A percentile compares a stretch with the other conserved stretches of the same genome.
These are phyloP conservation scores for Gossypium schwendimanii DNA, from an alignment of 441 rosid species.

Conservation along the genomic window DNA sequence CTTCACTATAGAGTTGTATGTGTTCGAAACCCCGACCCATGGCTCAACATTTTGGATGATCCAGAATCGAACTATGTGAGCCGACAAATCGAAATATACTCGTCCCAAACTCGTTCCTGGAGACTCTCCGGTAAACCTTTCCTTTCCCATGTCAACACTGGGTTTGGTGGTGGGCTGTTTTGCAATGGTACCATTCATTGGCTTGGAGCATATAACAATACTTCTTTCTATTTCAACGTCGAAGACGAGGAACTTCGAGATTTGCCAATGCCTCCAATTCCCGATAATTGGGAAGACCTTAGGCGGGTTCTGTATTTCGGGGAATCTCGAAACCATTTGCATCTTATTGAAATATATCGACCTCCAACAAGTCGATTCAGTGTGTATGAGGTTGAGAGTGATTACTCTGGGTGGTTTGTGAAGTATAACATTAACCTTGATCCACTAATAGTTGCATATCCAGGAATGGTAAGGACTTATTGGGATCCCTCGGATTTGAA, in stretches of 20 bases:
- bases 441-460: not conserved
- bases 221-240: constrained; percentile 20
- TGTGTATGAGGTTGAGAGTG: constrained; percentile 21
- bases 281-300: not conserved
- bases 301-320: not conserved
- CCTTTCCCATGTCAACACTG: constrained; percentile 14
- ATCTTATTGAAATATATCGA: not conserved
- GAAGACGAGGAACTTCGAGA: not conserved
- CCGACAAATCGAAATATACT: constrained; percentile 22
- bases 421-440: constrained; percentile 20
- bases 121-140: constrained; percentile 23
- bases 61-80: not conserved
- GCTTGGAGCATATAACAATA: constrained; percentile 14
- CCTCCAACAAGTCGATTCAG: not conserved
- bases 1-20: constrained; percentile 21
- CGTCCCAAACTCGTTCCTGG: constrained; percentile 8
- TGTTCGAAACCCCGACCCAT: constrained; percentile 12
- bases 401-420: constrained; percentile 23
- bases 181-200: constrained; percentile 28
- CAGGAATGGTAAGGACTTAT: constrained; percentile 11
- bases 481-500: constrained; percentile 4
- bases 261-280: constrained; percentile 11
- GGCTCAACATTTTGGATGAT: not conserved
- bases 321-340: not conserved
- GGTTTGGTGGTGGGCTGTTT: constrained; percentile 21